Base-by-base conservation (phyloP, 2,329 filamentous ascomycete species). In the Exophiala lecanii-corni region DNA sequence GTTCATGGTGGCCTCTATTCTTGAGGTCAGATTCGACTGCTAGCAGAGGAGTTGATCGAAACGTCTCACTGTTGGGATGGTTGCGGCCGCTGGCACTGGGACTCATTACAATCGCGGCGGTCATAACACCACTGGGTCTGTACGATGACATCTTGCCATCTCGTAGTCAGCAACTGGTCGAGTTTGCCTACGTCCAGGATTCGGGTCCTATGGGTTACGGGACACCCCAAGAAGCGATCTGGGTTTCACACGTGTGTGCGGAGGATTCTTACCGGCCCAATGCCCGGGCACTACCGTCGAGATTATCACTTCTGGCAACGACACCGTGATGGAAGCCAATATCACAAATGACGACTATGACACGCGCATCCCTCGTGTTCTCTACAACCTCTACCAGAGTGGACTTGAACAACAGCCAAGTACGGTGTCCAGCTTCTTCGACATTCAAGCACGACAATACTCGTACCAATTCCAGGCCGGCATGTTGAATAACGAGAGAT, bases 101-200 rank as follows among this genome's bases (percentile, higher is more conserved):
- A 13, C 39, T 71, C 7, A 56, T 67, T 3, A 59, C 65, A 0
- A 44, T 72, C 10, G 62, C 71, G 2, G 64, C 68, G n/a, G 59
- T 73, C 4, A 56, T 72, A 2, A 73, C 70, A 0, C 71, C 71
- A 0, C 55, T 74, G 3, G 71, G 71, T 2, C 56, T 74, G 0
- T 67, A 67, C 35, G 64, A 73, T n/a, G 53, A 58, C 3, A 49
- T 71, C 23, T 57, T 57, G 1, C 55, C 55, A 1, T 39, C 43
- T 2, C 18, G 40, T 0, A 43, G 56, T 2, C 45, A 51, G 7
- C 41, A 51, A 1, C 17, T 47, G 1, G 35, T 54, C 0, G 20
- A 53, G 5, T 73, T 74, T 43, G 19, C 56, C 15, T 72, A 73
- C 40, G 43, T 62, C 3, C 36, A 46, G 7, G 70, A 72, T 36